Base-by-base conservation (phyloP, 805 yeast species). In the Crinitomyces ghanaensis region DNA sequence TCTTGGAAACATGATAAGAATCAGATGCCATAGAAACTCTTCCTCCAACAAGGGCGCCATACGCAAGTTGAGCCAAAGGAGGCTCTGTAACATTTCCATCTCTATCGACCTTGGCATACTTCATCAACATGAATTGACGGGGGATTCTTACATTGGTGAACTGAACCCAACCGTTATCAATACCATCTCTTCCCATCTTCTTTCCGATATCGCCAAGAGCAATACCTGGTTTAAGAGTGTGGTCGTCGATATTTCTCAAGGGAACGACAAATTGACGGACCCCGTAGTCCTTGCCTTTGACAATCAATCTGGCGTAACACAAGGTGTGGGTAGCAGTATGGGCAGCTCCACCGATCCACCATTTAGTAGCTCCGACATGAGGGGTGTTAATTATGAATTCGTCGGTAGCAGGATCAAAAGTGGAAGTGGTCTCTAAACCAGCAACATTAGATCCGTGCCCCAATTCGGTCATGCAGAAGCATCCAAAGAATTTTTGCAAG, bases 291-390 rank as follows among this genome's bases (percentile, higher is more conserved):
- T 79, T 72, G 21, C 81, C 88, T 29, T 77, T 64, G 19, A 83
- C 84, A 33, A 81, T 70, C 41, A 86, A 65, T 40, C 96, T 68
- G 4, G 95, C 95, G 55, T 76, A 86, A 17, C 74, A 79, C n/a
- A 77, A 73, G 16, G 83, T 65, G 60, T 86, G 95, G 19, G 86
- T 83, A 4, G 95, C 83, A 14, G 93, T 77, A 57, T 83, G 93
- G 7, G 95, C 95, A 26, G 95, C 95, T 48, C 96, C 96, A 30
- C 96, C 96, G 49, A 86, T 86, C 96, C 96, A 86, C 95, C 96
- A 86, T 56, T 86, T 86, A 17, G 95, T 85, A 28, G 96, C 95
- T 23, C 93, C 86, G 35, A 81, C 56, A 51, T 85, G 81, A 1
- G 96, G 96, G 8, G 96, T 86, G 53, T 82, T 70, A 49, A 86